phyloP scores from a whole-genome alignment of 805 yeast genomes.

The Diddensiella santjacobensis region DNA sequence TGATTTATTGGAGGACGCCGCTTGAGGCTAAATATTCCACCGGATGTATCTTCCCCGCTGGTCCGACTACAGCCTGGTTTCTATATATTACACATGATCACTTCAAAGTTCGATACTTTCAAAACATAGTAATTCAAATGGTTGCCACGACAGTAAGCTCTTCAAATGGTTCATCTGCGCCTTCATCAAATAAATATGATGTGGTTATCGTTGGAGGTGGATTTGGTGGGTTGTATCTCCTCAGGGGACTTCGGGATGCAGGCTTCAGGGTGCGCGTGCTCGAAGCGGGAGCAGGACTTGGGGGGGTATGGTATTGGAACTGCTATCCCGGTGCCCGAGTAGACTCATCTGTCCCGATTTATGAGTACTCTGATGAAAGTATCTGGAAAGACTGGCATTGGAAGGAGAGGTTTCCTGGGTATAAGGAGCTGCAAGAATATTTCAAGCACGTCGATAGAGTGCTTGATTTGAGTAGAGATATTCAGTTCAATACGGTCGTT shows the following conservation, averaged over 20 bases:
- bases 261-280: slow-evolving; percentile 23
- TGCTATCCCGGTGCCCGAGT: slow-evolving; percentile 31
- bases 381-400: slow-evolving; percentile 29
- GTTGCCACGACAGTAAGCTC: neutral
- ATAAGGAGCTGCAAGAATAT: slow-evolving; percentile 28
- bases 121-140: neutral
- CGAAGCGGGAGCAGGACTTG: slow-evolving; percentile 22
- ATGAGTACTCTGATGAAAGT: slow-evolving; percentile 30
- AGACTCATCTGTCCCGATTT: slow-evolving; percentile 30
- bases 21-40: neutral
- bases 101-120: neutral
- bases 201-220: slow-evolving; percentile 23
- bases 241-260: slow-evolving; percentile 19
- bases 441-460: slow-evolving; percentile 29
- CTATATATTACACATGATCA: neutral
- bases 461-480: slow-evolving; percentile 27
- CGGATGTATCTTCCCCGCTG: neutral
- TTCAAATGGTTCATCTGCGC: neutral
- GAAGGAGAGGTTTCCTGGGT: slow-evolving; percentile 29
- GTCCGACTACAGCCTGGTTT: neutral
- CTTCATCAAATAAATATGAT: slow-evolving; percentile 8
- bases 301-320: slow-evolving; percentile 30
- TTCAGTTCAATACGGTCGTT: slow-evolving; percentile 24
- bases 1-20: neutral
- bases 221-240: slow-evolving; percentile 22